Evolutionary conservation across 2,329 filamentous ascomycete genomes (phyloP).

Genomic region (Aspergillus texensis): DNA sequence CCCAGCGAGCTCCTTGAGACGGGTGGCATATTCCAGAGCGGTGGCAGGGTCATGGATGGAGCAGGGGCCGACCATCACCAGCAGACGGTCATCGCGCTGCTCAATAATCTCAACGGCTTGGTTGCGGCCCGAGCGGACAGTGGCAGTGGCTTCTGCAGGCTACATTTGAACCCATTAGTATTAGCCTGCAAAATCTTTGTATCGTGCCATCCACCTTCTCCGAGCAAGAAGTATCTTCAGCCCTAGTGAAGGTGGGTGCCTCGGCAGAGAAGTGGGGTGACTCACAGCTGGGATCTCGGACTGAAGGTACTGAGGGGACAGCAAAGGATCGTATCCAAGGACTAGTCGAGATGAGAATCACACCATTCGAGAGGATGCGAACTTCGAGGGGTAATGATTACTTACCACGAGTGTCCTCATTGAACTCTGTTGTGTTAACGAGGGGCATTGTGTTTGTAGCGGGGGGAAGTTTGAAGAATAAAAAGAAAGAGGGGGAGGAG

Average conservation of each 20-base stretch:
- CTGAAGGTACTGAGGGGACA: constrained; percentile 83
- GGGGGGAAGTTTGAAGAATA: neutral
- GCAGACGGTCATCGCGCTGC: constrained; percentile 75
- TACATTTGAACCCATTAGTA: constrained; percentile 18
- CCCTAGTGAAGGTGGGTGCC: neutral
- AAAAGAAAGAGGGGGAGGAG: neutral
- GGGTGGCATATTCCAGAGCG: constrained; percentile 84
- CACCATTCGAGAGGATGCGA: neutral
- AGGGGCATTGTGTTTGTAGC: constrained; percentile 41
- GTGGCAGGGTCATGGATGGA: constrained; percentile 92
- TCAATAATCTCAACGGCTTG: constrained; percentile 75
- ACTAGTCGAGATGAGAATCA: constrained; percentile 57
- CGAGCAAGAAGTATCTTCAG: neutral
- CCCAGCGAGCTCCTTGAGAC: constrained; percentile 74
- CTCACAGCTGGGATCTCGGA: constrained; percentile 73
- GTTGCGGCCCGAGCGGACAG: constrained; percentile 48
- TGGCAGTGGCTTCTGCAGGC: constrained; percentile 43
- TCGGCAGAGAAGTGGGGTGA: constrained; percentile 48
- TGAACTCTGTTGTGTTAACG: constrained; percentile 43
- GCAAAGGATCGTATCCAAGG: constrained; percentile 89
- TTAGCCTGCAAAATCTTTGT: neutral
- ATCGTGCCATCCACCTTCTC: neutral
- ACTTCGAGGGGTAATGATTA: constrained; percentile 2
- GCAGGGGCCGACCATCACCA: constrained; percentile 94
- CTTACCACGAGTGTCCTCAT: constrained; percentile 51